Conservation (phyloP, 2,329 filamentous ascomycete species). For the Hypocrella siamensis region DNA sequence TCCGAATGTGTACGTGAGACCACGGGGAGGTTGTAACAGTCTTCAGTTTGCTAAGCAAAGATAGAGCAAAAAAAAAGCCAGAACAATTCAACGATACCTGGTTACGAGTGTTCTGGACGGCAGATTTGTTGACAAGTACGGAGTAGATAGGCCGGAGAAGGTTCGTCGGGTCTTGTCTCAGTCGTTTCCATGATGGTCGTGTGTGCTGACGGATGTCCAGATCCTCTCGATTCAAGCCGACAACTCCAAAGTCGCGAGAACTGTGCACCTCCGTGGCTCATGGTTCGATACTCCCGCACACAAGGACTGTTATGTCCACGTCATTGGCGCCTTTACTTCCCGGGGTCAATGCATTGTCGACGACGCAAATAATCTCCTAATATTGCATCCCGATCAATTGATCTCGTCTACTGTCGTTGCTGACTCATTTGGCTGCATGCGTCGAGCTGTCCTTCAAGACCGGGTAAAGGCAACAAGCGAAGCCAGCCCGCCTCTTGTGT, state of each 20-base stretch:
- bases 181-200: not conserved
- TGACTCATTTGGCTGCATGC: conserved; percentile 87
- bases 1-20: conserved; percentile 22
- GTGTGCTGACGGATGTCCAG: conserved; percentile 24
- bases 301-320: conserved; percentile 63
- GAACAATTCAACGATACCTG: conserved; percentile 75
- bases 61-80: conserved; percentile 51
- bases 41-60: conserved; percentile 42
- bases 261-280: conserved; percentile 64
- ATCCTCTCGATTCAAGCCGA: conserved; percentile 73
- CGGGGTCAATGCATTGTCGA: conserved; percentile 67
- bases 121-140: conserved; percentile 48
- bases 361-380: conserved; percentile 68
- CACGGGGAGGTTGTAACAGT: conserved; percentile 6
- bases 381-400: conserved; percentile 88
- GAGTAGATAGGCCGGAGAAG: conserved; percentile 51
- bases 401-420: conserved; percentile 90
- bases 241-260: conserved; percentile 45
- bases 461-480: conserved; percentile 83
- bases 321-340: conserved; percentile 62
- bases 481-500: conserved; percentile 66
- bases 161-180: conserved; percentile 26
- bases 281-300: conserved; percentile 74
- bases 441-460: conserved; percentile 85
- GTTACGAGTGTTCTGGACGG: conserved; percentile 59